These are phyloP conservation scores for Cudoniella acicularis DNA, from an alignment of 495 filamentous ascomycete species.

Conservation along the genomic window DNA sequence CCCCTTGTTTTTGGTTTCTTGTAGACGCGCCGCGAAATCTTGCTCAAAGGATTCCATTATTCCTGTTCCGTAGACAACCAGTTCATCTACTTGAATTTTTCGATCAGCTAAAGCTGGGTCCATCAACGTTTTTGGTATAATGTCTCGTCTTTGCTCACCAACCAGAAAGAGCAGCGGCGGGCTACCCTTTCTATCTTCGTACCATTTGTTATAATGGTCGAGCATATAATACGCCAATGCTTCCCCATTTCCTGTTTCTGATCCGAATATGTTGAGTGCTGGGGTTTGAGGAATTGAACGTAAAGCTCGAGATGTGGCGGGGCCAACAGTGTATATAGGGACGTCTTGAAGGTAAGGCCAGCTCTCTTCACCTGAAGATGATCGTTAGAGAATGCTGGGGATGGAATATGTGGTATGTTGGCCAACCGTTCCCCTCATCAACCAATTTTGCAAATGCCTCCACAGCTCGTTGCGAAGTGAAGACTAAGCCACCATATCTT, in stretches of 20 bases:
- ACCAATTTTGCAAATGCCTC: conserved; percentile 76
- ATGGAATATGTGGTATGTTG: conserved; percentile 7
- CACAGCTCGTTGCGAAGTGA: conserved; percentile 92
- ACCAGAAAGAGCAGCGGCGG: conserved; percentile 79
- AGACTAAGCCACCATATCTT: conserved; percentile 78
- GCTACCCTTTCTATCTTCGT: conserved; percentile 34
- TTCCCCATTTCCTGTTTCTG: conserved; percentile 78
- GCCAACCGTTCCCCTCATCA: conserved; percentile 39
- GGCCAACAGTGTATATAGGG: conserved; percentile 85
- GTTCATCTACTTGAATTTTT: conserved; percentile 65
- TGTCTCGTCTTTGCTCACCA: conserved; percentile 79
- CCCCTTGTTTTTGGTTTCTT: conserved; percentile 33
- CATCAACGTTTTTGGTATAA: conserved; percentile 79
- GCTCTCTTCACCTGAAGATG: conserved; percentile 18
- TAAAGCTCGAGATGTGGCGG: conserved; percentile 77
- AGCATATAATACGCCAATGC: conserved; percentile 73
- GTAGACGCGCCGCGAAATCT: conserved; percentile 51
- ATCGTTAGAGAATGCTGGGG: conserved; percentile 1
- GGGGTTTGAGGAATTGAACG: conserved; percentile 47
- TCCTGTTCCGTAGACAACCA: conserved; percentile 80
- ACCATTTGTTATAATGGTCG: conserved; percentile 56
- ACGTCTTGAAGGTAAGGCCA: conserved; percentile 50
- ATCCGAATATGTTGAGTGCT: conserved; percentile 60
- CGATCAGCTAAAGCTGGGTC: conserved; percentile 36
- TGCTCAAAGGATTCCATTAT: conserved; percentile 70